phyloP scores from a whole-genome alignment of 805 yeast genomes.

The Metschnikowia aberdeeniae region DNA sequence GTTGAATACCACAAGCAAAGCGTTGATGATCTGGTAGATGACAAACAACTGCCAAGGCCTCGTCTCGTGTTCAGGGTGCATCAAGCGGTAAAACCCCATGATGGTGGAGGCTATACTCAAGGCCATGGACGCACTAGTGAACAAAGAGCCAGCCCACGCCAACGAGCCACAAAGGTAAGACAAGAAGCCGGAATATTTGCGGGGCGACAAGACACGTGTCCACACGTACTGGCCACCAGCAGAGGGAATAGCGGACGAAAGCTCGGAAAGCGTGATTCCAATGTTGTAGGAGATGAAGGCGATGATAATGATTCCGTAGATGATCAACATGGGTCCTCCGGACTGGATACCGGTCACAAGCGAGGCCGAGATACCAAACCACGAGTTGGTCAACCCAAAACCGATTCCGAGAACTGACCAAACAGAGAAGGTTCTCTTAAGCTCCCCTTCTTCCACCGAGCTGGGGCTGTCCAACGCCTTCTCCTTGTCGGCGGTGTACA shows the following conservation, averaged over 20 bases:
- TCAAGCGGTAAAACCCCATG: conserved; percentile 36
- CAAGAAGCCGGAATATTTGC: conserved; percentile 32
- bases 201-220: conserved; percentile 38
- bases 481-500: conserved; percentile 12
- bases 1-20: conserved; percentile 30
- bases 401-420: conserved; percentile 40
- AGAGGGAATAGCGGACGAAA: conserved; percentile 37
- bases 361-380: conserved; percentile 41
- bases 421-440: conserved; percentile 35
- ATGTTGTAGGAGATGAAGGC: conserved; percentile 33
- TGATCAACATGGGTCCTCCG: conserved; percentile 40
- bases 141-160: conserved; percentile 42
- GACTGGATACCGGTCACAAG: conserved; percentile 39
- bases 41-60: conserved; percentile 37
- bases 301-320: conserved; percentile 39
- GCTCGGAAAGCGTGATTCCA: conserved; percentile 37
- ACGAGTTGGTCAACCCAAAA: conserved; percentile 40
- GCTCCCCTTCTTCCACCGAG: conserved; percentile 18
- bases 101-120: conserved; percentile 30
- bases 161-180: conserved; percentile 39
- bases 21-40: conserved; percentile 33
- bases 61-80: conserved; percentile 31
- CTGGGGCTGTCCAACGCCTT: conserved; percentile 10
- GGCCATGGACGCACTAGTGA: conserved; percentile 40
- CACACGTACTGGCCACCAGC: conserved; percentile 45